Evolutionary conservation across 2,329 filamentous ascomycete genomes (phyloP), one percentile per base, ranked within the genome.

Genomic region (Nemania abortiva): DNA sequence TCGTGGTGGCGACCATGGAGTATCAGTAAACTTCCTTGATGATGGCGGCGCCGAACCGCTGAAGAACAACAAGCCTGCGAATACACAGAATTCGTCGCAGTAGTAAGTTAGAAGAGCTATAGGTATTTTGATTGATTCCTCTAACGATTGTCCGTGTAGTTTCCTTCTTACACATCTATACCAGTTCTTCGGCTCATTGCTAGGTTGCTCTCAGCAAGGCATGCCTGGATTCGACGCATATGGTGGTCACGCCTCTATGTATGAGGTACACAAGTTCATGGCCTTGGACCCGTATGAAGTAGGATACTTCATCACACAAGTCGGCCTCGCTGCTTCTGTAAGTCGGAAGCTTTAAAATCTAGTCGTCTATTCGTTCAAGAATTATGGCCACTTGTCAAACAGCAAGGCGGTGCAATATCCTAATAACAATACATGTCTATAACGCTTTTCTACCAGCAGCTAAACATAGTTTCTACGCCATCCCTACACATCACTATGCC

Each of bases 91-190:
- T 20, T 88, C 86, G 0, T 83, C 84, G 66, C 88, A 90, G 83
- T 88, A 87, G 86, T 88, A 82, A 63, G 81, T 77, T 18, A 45
- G 20, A 20, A 18, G 6, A 18, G 24, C 24, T n/a, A 18, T 59
- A 39, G 37, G 37, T 62, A 63, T 15, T 22, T 6, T 1, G 22
- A 18, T 22, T 15, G 0, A 5, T 27, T 27, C 6, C 10, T 66
- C 58, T 58, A 29, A 52, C 47, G 6, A 61, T 6, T 6, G 6
- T 27, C 2, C 2, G 3, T 45, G 0, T 2, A 87, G 86, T 77
- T 82, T 82, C 69, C 85, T 90, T 64, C 78, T 90, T 69, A 90
- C 86, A 53, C 88, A 90, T 74, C 80, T 90, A 45, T 90, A 90
- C 80, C 78, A 86, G 72, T 90, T 86, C 82, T 90, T 90, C 75